These are phyloP conservation scores for Articulospora tetracladia DNA, from an alignment of 495 filamentous ascomycete genomes.

Conservation along the genomic window DNA sequence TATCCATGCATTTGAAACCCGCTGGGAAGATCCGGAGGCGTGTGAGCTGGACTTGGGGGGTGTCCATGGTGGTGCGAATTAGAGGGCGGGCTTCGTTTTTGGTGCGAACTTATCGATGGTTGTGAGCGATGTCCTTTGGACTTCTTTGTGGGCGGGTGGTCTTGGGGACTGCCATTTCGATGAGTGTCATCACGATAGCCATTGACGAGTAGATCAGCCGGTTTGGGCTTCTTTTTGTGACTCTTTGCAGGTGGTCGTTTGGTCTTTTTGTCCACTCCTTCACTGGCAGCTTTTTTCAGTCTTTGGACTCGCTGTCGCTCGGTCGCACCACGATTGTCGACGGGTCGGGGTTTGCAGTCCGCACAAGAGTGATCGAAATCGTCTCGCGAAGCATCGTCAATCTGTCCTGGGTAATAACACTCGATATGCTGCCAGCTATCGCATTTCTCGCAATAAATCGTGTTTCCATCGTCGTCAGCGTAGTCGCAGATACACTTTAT, in stretches of 20 bases:
- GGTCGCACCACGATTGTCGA: slow-evolving; percentile 68
- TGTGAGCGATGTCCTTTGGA: slow-evolving; percentile 73
- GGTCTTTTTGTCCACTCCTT: slow-evolving; percentile 52
- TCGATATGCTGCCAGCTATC: slow-evolving; percentile 98
- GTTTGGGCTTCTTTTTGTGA: slow-evolving; percentile 69
- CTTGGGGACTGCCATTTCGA: slow-evolving; percentile 28
- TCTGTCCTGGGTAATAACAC: slow-evolving; percentile 79
- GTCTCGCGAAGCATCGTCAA: slow-evolving; percentile 64
- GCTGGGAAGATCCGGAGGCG: slow-evolving; percentile 50
- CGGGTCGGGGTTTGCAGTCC: slow-evolving; percentile 71
- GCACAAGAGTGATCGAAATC: slow-evolving; percentile 74
- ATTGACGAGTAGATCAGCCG: slow-evolving; percentile 34
- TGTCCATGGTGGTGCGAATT: slow-evolving; percentile 36
- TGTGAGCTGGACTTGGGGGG: slow-evolving; percentile 51
- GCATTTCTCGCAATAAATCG: slow-evolving; percentile 92
- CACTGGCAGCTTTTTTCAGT: slow-evolving; percentile 55
- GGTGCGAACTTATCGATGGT: slow-evolving; percentile 60
- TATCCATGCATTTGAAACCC: slow-evolving; percentile 58
- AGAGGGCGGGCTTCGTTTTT: slow-evolving; percentile 49
- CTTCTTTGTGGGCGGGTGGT: slow-evolving; percentile 52
- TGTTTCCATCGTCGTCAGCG: slow-evolving; percentile 92
- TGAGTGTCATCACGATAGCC: slow-evolving; percentile 31
- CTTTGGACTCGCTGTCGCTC: slow-evolving; percentile 60
- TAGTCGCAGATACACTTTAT: slow-evolving; percentile 98
- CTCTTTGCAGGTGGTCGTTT: slow-evolving; percentile 68